Conservation (phyloP, 495 filamentous ascomycete genomes). For the Thozetella sp. region DNA sequence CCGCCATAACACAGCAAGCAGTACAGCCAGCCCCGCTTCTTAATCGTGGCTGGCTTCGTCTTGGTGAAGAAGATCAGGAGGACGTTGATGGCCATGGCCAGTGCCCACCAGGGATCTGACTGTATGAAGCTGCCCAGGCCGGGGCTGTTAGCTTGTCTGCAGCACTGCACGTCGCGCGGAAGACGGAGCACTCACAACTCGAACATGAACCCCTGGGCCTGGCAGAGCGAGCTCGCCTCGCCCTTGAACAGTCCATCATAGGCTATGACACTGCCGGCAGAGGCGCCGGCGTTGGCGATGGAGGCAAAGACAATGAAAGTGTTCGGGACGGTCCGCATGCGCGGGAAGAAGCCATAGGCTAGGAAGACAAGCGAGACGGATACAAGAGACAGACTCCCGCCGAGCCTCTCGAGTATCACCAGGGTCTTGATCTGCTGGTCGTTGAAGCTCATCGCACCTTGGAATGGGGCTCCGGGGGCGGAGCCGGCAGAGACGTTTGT, state of each 20-base stretch:
- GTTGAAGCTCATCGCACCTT: constrained; percentile 4
- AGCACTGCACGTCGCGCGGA: background rate
- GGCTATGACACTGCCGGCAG: constrained; percentile 68
- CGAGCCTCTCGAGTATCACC: constrained; percentile 36
- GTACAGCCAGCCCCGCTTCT: constrained; percentile 66
- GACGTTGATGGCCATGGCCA: constrained; percentile 79
- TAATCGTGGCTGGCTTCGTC: constrained; percentile 61
- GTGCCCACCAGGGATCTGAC: constrained; percentile 47
- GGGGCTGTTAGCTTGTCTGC: background rate
- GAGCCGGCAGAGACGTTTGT: background rate
- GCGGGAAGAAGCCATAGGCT: constrained; percentile 57
- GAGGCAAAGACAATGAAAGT: constrained; percentile 77
- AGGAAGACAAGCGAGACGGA: constrained; percentile 67
- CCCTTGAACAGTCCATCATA: constrained; percentile 49
- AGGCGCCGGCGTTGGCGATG: constrained; percentile 72
- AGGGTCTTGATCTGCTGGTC: constrained; percentile 28
- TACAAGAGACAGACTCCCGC: constrained; percentile 58
- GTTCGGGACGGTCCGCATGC: constrained; percentile 73
- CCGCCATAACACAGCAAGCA: constrained; percentile 67
- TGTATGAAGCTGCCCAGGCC: constrained; percentile 39
- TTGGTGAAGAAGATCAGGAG: constrained; percentile 75
- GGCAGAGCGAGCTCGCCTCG: constrained; percentile 54
- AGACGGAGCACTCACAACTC: constrained; percentile 26
- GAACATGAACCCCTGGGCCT: constrained; percentile 73
- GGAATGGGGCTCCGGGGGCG: background rate